Evolutionary conservation across 2,329 filamentous ascomycete species (phyloP), one percentile per base, ranked within the genome.

Genomic region (Alternaria atra): DNA sequence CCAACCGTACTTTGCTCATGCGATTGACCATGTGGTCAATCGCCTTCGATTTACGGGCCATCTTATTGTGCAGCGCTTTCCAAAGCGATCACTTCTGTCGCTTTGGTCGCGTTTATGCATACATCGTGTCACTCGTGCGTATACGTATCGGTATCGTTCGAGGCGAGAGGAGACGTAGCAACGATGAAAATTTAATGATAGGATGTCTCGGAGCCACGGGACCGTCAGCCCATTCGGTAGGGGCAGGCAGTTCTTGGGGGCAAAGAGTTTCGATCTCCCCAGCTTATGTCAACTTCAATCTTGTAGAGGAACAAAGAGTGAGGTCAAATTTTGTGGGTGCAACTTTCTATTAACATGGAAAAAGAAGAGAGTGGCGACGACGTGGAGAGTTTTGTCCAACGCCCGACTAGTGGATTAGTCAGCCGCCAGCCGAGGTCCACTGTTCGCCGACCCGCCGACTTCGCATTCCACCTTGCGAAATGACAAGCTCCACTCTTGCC

Each of bases 251-350:
- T 76, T 77, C 75, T 79, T 77, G 71, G 74, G 71, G 75, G 71
- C 73, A 71, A 72, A 68, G 73, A 76, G 58, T 67, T 74, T 80
- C 74, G 58, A 67, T 85, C 84, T 85, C 78, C 82, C 83, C 82
- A 82, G 80, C 74, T 81, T 77, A 77, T 72, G 64, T 80, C 87
- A 90, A 87, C 87, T 82, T 84, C 77, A 78, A 82, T 83, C 81
- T 82, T 84, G 55, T 85, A 81, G 64, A 61, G 73, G 73, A 55
- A 62, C 75, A 72, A 78, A 82, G 78, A 76, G 82, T 83, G 75
- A 77, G 80, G 86, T 86, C 86, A 88, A 88, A 87, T 87, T 86
- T 61, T 78, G 77, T 78, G 77, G 75, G 74, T 77, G 69, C 70
- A 70, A 79, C 73, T 78, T 79, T 77, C 70, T 68, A 70, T 73